Base-by-base conservation (phyloP, 176 grass and related monocot species). In the Avena insularis region DNA sequence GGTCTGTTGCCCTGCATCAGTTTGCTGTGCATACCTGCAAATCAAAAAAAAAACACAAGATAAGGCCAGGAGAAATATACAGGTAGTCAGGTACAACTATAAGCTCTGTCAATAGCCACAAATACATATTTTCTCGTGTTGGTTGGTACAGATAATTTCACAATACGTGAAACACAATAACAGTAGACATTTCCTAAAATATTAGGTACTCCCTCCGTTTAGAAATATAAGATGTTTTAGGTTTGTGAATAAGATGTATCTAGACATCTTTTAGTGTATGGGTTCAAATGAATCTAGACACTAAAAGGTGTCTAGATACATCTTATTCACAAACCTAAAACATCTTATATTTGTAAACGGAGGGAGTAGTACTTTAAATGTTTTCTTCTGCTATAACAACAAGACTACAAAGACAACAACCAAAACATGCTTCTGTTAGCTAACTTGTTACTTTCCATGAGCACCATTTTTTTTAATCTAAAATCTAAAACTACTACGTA, bases 1-100 rank as follows among this genome's bases (percentile, higher is more conserved):
- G 23, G 96, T 92, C 68, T 96, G 88, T 38, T 98, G 97, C 10
- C 94, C 97, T 7, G 94, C 97, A 72, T 98, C 97, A 57, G 93
- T 96, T 54, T 94, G 86, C 43, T 98, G 97, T 49, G 93, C 93
- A 51, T 88, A 94, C 49, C 91, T 98, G 88, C 43, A 38, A 77
- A 93, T 88, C 0, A 80, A 81, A 4, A 75, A 75, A 0, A 4
- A 91, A 43, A 7, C 19, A 43, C 48, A 59, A 14, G 16, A 38
- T 67, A 56, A 85, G 58, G 49, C 2, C 19, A 11, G 12, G 5
- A 0, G 46, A 23, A 67, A 80, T 12, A 48, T 3, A 71, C 46
- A 23, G 27, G 25, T 25, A 25, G 25, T 25, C 25, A 25, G 25
- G 48, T 50, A 58, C 4, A 82, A 2, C 8, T 65, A 48, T 0